These are phyloP conservation scores for Gynostemma pentaphyllum DNA, from an alignment of 306 rosid genomes.

Conservation along the genomic window DNA sequence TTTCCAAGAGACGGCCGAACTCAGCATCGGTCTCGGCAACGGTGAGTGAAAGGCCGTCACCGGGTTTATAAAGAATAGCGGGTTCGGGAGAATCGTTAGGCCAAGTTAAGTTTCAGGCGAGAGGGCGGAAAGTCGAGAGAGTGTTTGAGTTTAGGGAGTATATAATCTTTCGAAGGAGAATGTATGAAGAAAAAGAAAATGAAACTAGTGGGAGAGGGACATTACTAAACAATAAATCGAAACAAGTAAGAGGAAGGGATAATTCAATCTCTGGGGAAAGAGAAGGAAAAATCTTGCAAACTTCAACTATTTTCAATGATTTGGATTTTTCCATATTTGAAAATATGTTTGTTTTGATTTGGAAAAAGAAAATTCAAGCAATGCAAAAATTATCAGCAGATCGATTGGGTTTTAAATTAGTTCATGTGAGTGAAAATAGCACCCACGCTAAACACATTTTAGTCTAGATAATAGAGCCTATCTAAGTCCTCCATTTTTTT, in stretches of 20 bases:
- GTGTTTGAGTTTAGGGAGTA: conserved; percentile 5
- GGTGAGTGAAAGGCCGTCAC: conserved; percentile 17
- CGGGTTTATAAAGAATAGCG: conserved; percentile 11
- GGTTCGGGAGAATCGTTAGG: conserved; percentile 11
- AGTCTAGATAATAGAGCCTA: too few relatives aligned
- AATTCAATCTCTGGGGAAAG: too few relatives aligned
- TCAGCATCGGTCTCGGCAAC: conserved; percentile 20
- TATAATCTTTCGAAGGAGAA: neutral
- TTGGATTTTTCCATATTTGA: too few relatives aligned
- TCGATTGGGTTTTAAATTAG: too few relatives aligned
- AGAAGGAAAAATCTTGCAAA: too few relatives aligned
- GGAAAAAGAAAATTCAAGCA: too few relatives aligned
- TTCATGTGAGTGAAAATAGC: too few relatives aligned
- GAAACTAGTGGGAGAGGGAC: conserved; percentile 21
- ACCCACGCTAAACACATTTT: too few relatives aligned
- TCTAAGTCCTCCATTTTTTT: too few relatives aligned
- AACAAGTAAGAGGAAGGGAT: conserved; percentile 21
- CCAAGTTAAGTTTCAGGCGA: conserved; percentile 24
- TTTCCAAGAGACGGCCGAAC: conserved; percentile 5
- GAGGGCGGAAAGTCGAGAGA: conserved; percentile 29
- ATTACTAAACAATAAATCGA: conserved; percentile 26
- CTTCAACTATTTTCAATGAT: too few relatives aligned
- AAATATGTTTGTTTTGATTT: too few relatives aligned
- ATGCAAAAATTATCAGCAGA: too few relatives aligned
- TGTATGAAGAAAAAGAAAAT: conserved; percentile 23